Evolutionary conservation across 257 asterid species (phyloP).

Genomic region (Mitragyna speciosa): DNA sequence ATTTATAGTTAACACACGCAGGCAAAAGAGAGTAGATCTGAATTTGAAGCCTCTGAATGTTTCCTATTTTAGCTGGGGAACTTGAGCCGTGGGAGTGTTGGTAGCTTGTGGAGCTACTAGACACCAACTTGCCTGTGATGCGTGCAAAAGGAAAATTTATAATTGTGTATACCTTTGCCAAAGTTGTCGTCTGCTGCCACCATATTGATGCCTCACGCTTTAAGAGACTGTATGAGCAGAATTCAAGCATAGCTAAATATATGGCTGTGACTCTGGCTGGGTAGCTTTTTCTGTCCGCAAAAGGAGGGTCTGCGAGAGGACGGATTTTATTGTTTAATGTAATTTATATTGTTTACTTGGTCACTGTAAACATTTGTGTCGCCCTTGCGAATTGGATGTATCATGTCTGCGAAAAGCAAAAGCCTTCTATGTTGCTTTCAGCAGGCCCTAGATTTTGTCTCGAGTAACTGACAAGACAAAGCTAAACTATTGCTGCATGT

Average conservation of each 20-base stretch:
- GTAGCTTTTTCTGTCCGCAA: not conserved
- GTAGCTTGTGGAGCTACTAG: not conserved
- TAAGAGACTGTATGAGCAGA: not conserved
- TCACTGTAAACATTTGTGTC: no score
- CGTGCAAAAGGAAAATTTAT: no score
- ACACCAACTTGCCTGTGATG: not conserved
- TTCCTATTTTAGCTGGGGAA: not conserved
- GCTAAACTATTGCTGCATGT: no score
- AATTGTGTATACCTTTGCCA: not conserved
- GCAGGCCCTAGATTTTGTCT: not conserved
- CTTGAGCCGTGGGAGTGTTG: not conserved
- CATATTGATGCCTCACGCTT: not conserved
- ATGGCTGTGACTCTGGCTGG: not conserved
- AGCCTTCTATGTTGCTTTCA: not conserved
- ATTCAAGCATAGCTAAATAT: not conserved
- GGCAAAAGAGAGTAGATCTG: not conserved
- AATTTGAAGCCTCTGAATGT: not conserved
- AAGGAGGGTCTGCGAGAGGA: not conserved
- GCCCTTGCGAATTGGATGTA: not conserved
- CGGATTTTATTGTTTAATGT: not conserved
- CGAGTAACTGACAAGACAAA: no score
- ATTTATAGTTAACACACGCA: not conserved
- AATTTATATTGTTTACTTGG: no score
- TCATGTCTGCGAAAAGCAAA: no score
- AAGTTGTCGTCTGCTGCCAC: not conserved